phyloP scores from a whole-genome alignment of 2,329 filamentous ascomycete genomes.

The Talaromyces rugulosus region DNA sequence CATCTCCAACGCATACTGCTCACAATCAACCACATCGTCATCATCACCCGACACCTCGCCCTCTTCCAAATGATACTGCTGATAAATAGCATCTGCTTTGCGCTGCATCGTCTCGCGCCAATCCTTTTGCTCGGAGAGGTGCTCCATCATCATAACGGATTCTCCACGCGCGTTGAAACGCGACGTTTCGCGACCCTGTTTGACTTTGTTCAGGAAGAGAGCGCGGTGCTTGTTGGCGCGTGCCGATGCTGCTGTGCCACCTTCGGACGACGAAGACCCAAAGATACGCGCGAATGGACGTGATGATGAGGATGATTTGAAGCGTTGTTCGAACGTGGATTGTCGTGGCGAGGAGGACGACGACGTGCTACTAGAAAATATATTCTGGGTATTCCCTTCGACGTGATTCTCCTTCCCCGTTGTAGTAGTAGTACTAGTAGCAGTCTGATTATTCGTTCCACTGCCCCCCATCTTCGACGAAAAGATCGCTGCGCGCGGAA shows the following conservation, averaged over 20 bases:
- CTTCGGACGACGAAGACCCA: background rate
- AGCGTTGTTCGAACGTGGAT: constrained; percentile 33
- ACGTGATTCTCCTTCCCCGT: constrained; percentile 3
- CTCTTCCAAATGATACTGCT: constrained; percentile 15
- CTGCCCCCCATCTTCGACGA: constrained; percentile 8
- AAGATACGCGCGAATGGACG: constrained; percentile 17
- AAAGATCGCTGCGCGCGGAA: constrained; percentile 8
- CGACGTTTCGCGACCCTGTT: constrained; percentile 34
- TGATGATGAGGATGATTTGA: constrained; percentile 30
- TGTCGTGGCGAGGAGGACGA: constrained; percentile 6
- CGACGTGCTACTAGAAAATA: background rate
- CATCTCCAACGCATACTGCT: constrained; percentile 27
- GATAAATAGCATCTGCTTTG: constrained; percentile 24
- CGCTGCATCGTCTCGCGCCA: constrained; percentile 38
- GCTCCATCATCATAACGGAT: constrained; percentile 41
- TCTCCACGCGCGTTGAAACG: constrained; percentile 39
- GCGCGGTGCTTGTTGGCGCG: constrained; percentile 33
- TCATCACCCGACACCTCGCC: constrained; percentile 16
- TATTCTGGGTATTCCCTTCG: background rate
- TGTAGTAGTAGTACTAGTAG: too few relatives aligned
- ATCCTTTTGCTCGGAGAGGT: constrained; percentile 31
- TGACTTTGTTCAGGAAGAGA: constrained; percentile 40
- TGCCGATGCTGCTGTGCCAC: constrained; percentile 20
- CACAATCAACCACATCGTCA: constrained; percentile 16
- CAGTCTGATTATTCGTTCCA: background rate